A percentile compares a stretch with the other conserved stretches of the same genome.
Evolutionary conservation across 2,329 filamentous ascomycete species (phyloP).

Genomic region (Nemania sp.): DNA sequence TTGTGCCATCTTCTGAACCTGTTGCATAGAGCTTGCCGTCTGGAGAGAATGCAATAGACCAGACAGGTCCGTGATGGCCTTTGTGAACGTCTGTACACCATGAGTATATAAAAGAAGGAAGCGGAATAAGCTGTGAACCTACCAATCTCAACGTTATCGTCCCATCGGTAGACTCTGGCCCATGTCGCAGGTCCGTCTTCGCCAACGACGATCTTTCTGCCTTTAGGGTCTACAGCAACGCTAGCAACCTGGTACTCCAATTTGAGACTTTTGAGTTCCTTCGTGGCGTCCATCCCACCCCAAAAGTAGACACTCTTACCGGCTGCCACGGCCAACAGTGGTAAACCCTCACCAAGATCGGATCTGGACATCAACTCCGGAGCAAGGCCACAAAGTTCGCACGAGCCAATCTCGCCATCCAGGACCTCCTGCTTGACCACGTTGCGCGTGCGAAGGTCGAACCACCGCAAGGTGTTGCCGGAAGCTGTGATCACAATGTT

Average conservation of each 20-base stretch:
- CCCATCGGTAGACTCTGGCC: constrained; percentile 92
- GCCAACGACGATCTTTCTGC: constrained; percentile 84
- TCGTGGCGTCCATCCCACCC: constrained; percentile 71
- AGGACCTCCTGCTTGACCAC: constrained; percentile 77
- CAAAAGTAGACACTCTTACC: constrained; percentile 95
- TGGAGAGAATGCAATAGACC: constrained; percentile 92
- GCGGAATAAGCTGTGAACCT: constrained; percentile 36
- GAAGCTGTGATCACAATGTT: constrained; percentile 90
- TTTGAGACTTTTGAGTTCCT: constrained; percentile 75
- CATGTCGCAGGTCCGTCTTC: constrained; percentile 87
- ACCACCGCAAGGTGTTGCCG: constrained; percentile 92
- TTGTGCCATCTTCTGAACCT: constrained; percentile 94
- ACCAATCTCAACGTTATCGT: constrained; percentile 79
- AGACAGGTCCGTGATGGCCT: constrained; percentile 95
- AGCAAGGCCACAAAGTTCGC: constrained; percentile 78
- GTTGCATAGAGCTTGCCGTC: constrained; percentile 97
- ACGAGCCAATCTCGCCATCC: constrained; percentile 85
- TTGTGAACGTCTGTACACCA: constrained; percentile 76
- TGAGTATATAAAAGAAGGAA: constrained; percentile 22
- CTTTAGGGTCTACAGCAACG: constrained; percentile 81
- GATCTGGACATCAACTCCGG: constrained; percentile 59
- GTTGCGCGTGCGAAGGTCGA: constrained; percentile 77
- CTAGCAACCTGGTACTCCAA: constrained; percentile 87
- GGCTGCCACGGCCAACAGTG: constrained; percentile 86
- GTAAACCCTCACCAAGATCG: constrained; percentile 68